Base-by-base conservation (phyloP, 495 filamentous ascomycete species). In the Aspergillus conjunctus region DNA sequence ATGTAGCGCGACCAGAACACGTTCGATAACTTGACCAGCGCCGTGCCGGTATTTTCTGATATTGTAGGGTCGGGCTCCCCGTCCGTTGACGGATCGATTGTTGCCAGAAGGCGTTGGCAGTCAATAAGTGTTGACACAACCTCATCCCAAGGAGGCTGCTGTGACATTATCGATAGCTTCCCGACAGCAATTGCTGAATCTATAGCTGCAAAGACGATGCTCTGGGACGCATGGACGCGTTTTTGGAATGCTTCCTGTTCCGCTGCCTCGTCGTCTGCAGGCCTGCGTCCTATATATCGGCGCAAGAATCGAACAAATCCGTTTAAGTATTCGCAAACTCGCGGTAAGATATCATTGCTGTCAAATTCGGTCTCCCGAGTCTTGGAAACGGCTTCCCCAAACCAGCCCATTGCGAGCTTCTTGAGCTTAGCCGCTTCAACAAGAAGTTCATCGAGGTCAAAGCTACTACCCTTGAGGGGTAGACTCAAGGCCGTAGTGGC, bases 401-500 rank as follows among this genome's bases (percentile, higher is more conserved):
- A 73, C 56, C 85, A 73, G 39, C 74, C 73, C 61, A 87, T 81
- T 0, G 83, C 80, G 17, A 83, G 70, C 64, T 85, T 88, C 61
- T 89, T 83, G 22, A 87, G 77, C 39, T 74, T 78, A 26, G 83
- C 86, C n/a, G 90, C 76, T 59, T 85, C 87, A 14, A 79, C 72
- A 14, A 92, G 68, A 1, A 93, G 74, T 32, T 90, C 87, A 62
- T 92, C 88, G n/a, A 93, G 69, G 55, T 91, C 88, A 11, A 69
- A 67, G 4, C 79, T 69, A 14, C 83, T 87, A 1, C 90, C 90
- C 58, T 85, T 82, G 14, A 91, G 67, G 0, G 83, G 77, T n/a
- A 85, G 75, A 9, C 83, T 81, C 14, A 89, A 58, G 0, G 87
- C 79, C 48, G 77, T 71, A 5, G 73, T 71, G 1, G 76, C 74